Conservation (phyloP, 1,284 basidiomycete genomes). For the Leccinum fallax region DNA sequence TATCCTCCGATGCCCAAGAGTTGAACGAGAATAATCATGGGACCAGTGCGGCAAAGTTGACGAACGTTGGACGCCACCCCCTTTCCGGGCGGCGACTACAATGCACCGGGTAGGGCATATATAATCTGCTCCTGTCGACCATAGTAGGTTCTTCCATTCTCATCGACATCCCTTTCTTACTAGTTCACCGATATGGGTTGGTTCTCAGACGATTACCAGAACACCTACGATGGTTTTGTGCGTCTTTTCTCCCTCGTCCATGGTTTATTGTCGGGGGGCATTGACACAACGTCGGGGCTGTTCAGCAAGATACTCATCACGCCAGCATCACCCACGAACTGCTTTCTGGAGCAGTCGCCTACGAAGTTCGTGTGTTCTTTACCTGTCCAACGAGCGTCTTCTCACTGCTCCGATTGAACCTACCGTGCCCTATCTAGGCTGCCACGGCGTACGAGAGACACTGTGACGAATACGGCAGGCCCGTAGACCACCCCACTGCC, state of each 20-base stretch:
- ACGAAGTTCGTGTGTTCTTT: neutral
- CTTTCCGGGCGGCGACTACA: neutral
- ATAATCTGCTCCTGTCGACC: constrained; percentile 5
- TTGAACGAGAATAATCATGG: constrained; percentile 19
- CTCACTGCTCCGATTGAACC: neutral
- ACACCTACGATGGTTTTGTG: neutral
- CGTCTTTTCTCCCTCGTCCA: constrained; percentile 11
- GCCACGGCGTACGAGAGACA: neutral
- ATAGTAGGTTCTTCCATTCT: neutral
- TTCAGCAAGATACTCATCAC: neutral
- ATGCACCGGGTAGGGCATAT: constrained; percentile 15
- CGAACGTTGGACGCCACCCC: neutral
- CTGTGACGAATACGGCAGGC: neutral
- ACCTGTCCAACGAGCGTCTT: neutral
- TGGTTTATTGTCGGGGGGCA: neutral
- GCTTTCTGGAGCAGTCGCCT: neutral
- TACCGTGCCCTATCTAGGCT: neutral
- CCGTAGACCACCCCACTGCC: neutral
- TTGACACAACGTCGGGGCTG: neutral
- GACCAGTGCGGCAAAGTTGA: neutral
- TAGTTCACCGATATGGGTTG: constrained; percentile 18
- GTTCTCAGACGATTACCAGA: neutral
- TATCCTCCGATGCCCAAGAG: neutral
- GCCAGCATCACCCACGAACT: neutral
- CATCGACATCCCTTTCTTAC: neutral